Conservation (phyloP, 768 basidiomycete genomes). For the Phanerodontia chrysosporium region DNA sequence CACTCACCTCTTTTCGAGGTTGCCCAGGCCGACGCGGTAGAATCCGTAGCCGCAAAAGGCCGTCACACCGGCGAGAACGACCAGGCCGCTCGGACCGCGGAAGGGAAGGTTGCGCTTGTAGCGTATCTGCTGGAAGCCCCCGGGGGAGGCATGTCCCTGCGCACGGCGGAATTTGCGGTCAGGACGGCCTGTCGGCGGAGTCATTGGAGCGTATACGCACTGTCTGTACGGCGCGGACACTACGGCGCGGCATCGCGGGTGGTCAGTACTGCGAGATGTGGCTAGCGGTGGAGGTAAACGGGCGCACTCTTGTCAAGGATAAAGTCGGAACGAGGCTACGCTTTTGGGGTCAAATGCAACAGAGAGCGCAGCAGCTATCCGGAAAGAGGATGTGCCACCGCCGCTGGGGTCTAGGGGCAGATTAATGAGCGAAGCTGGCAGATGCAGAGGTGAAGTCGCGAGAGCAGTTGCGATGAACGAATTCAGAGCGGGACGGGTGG, state of each 20-base stretch:
- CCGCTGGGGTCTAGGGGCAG: neutral
- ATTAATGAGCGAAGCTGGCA: neutral
- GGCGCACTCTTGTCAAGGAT: conserved; percentile 6
- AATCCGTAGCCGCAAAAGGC: conserved; percentile 88
- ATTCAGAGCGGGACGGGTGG: neutral
- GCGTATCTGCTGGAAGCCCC: conserved; percentile 88
- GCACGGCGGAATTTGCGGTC: conserved; percentile 14
- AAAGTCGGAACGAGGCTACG: neutral
- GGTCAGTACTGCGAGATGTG: neutral
- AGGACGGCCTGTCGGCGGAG: conserved; percentile 9
- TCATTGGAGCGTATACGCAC: conserved; percentile 36
- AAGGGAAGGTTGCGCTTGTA: conserved; percentile 96
- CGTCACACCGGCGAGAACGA: conserved; percentile 82
- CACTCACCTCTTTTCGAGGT: conserved; percentile 87
- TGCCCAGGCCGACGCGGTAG: conserved; percentile 86
- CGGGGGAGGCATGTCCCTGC: conserved; percentile 94
- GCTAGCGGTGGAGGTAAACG: neutral
- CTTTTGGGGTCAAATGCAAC: neutral
- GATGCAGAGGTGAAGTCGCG: neutral
- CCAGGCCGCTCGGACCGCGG: conserved; percentile 80
- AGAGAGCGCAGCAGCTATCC: neutral
- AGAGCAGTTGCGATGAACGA: conserved; percentile 1
- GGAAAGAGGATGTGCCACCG: neutral
- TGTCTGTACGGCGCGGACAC: conserved; percentile 63
- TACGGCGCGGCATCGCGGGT: conserved; percentile 19